Conservation (phyloP, 164 flowering plant species). For the Umbellularia californica region DNA sequence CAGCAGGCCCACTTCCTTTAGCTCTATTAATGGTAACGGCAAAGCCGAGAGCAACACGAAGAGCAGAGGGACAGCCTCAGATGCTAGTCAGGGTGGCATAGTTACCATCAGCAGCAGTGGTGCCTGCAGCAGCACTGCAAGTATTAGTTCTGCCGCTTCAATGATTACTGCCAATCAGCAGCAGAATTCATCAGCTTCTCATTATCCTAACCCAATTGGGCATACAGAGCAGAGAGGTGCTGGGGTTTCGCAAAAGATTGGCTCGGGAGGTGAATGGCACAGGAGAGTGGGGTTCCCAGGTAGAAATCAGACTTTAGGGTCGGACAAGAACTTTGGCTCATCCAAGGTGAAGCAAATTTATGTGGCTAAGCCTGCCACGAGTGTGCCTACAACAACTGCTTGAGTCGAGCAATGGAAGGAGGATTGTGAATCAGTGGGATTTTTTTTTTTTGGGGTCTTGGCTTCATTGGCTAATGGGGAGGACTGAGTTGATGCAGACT, state of each 20-base stretch:
- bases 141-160: conserved; percentile 23
- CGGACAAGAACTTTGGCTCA: conserved; percentile 16
- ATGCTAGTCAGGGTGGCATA: conserved; percentile 26
- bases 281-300: conserved; percentile 66
- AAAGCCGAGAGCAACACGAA: conserved; percentile 22
- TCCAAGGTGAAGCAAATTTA: conserved; percentile 80
- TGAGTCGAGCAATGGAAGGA: conserved; percentile 2
- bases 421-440: not conserved
- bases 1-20: conserved; percentile 18
- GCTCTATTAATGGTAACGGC: conserved; percentile 12
- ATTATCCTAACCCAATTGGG: conserved; percentile 38
- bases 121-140: conserved; percentile 23
- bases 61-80: conserved; percentile 25
- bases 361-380: conserved; percentile 68
- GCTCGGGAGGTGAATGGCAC: conserved; percentile 54
- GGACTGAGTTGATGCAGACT: not conserved
- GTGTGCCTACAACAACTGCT: conserved; percentile 23
- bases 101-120: conserved; percentile 8
- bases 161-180: conserved; percentile 34
- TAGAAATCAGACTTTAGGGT: conserved; percentile 50
- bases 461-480: not conserved
- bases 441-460: not conserved
- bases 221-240: conserved; percentile 54
- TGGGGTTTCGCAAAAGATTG: conserved; percentile 39
- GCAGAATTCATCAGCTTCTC: conserved; percentile 41